Conservation (phyloP, 2,329 filamentous ascomycete genomes). For the Orbilia blumenaviensis region DNA sequence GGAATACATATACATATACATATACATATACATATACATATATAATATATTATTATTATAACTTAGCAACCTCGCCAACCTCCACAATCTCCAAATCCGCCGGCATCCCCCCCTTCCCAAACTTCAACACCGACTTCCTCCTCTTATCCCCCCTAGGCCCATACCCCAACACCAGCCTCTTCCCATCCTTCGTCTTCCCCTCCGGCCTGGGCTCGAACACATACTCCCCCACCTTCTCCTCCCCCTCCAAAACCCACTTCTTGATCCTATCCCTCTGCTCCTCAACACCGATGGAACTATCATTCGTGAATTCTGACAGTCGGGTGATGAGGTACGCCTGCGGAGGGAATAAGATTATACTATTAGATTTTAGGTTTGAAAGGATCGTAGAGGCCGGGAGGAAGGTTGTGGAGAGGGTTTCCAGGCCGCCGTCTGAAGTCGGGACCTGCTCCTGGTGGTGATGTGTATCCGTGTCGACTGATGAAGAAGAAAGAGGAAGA, state of each 20-base stretch:
- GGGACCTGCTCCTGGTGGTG: no score
- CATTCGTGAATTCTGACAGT: constrained; percentile 67
- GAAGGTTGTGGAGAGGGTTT: constrained; percentile 79
- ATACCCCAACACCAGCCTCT: constrained; percentile 66
- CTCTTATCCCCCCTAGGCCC: constrained; percentile 68
- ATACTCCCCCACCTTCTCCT: constrained; percentile 65
- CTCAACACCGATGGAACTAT: constrained; percentile 60
- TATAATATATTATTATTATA: no score
- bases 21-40: no score
- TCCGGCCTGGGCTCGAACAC: constrained; percentile 68
- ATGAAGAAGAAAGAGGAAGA: constrained; percentile 67
- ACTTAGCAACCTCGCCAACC: constrained; percentile 63
- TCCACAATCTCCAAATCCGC: constrained; percentile 66
- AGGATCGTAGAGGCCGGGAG: constrained; percentile 63
- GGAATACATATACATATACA: no score
- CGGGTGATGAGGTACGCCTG: constrained; percentile 77
- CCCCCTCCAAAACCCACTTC: constrained; percentile 68
- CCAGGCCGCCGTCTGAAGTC: constrained; percentile 73
- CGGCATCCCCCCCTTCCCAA: constrained; percentile 65
- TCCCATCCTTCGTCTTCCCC: constrained; percentile 63
- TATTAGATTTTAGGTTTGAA: constrained; percentile 68
- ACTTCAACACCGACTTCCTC: constrained; percentile 69
- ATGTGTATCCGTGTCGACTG: constrained; percentile 49
- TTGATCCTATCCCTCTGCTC: constrained; percentile 61
- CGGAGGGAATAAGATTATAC: constrained; percentile 88